phyloP scores from a whole-genome alignment of 345 rosid genomes.

The Microthlaspi erraticum region DNA sequence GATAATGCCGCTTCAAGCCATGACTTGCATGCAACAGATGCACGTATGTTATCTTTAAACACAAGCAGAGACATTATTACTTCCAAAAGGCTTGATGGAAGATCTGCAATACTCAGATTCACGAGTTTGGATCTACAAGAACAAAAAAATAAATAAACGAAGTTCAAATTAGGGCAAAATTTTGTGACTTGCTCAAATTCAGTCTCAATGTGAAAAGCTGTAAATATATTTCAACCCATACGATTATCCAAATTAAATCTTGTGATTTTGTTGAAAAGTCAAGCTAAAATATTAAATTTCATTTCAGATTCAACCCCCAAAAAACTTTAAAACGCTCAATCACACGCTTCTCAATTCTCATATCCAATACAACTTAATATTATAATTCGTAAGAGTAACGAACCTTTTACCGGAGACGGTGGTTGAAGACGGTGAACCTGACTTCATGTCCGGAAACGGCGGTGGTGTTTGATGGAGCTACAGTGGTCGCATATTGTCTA shows the following conservation, averaged over 20 bases:
- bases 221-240: no score
- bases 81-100: constrained; percentile 16
- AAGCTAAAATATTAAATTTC: no score
- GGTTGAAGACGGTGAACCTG: not conserved
- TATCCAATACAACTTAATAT: no score
- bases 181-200: not conserved
- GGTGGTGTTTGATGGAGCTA: no score
- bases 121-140: not conserved
- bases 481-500: no score
- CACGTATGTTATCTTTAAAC: constrained; percentile 5
- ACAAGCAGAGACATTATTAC: constrained; percentile 5
- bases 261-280: no score
- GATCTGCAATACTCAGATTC: not conserved
- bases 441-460: not conserved
- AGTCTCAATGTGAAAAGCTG: no score
- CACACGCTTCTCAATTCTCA: not conserved
- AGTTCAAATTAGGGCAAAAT: not conserved
- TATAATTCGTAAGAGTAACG: not conserved
- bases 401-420: not conserved
- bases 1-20: not conserved
- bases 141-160: not conserved
- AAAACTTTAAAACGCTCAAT: no score
- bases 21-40: constrained; percentile 3
- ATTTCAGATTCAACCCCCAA: not conserved
- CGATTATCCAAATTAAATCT: not conserved